phyloP scores from a whole-genome alignment of 768 basidiomycete genomes.

The Panus rudis region DNA sequence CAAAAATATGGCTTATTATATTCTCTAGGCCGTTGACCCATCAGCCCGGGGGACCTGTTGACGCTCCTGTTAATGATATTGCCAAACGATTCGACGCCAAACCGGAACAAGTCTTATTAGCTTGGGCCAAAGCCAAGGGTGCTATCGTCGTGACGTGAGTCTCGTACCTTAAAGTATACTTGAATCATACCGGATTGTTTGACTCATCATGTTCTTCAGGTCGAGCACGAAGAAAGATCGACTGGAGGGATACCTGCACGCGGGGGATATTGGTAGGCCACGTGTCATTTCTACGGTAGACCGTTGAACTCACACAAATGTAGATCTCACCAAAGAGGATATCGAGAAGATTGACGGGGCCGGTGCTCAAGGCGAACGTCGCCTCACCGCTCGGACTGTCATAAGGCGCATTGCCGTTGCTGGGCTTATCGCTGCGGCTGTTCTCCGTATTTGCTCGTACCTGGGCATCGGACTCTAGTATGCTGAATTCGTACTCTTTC shows the following conservation, averaged over 20 bases:
- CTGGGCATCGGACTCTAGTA: too few species aligned
- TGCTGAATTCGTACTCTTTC: too few species aligned
- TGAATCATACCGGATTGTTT: neutral
- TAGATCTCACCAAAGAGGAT: conserved; percentile 46
- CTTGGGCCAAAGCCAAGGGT: conserved; percentile 67
- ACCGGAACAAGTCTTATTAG: conserved; percentile 62
- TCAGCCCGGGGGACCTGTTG: conserved; percentile 56
- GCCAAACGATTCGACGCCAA: conserved; percentile 43
- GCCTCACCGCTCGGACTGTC: conserved; percentile 13
- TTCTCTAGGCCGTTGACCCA: conserved; percentile 48
- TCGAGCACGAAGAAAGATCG: conserved; percentile 61
- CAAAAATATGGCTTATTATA: neutral
- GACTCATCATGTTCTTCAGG: conserved; percentile 24
- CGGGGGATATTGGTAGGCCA: conserved; percentile 53
- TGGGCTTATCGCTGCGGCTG: conserved; percentile 15
- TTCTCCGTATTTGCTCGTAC: conserved; percentile 16
- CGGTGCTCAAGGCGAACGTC: conserved; percentile 35
- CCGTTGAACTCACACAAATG: neutral
- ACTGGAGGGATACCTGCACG: conserved; percentile 59
- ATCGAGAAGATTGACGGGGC: conserved; percentile 51
- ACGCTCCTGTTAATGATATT: conserved; percentile 48
- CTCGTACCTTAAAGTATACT: neutral
- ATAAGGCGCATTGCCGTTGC: conserved; percentile 14
- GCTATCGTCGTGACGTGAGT: conserved; percentile 56
- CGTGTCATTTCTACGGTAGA: neutral